phyloP scores from a whole-genome alignment of 306 rosid species.

The Quercus alba region DNA sequence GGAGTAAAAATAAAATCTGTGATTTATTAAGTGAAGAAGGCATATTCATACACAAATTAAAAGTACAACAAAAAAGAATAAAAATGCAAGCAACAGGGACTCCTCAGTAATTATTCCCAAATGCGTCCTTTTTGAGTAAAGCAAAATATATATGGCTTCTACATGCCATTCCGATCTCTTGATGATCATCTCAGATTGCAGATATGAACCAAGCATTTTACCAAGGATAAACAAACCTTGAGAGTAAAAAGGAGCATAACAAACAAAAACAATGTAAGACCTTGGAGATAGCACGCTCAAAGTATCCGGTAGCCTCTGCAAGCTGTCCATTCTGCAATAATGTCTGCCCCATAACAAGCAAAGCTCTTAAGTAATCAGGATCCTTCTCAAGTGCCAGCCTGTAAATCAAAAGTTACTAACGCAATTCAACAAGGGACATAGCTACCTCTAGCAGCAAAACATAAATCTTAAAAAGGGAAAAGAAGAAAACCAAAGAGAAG shows the following conservation, averaged over 20 bases:
- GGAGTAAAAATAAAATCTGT: constrained; percentile 18
- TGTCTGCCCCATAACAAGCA: constrained; percentile 78
- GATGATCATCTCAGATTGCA: background rate
- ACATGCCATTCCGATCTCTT: background rate
- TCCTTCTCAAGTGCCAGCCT: constrained; percentile 87
- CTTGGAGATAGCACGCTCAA: constrained; percentile 74
- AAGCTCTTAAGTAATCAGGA: constrained; percentile 65
- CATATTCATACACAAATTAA: constrained; percentile 7
- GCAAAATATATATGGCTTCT: background rate
- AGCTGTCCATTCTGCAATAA: constrained; percentile 56
- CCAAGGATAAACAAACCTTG: background rate
- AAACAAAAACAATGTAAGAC: constrained; percentile 32
- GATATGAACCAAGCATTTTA: background rate
- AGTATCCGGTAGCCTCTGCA: constrained; percentile 58
- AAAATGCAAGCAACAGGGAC: background rate
- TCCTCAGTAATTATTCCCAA: background rate
- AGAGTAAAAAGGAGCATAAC: constrained; percentile 9
- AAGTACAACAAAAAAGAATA: constrained; percentile 3
- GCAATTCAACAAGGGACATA: constrained; percentile 21
- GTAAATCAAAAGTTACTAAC: constrained; percentile 19
- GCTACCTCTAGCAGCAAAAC: background rate
- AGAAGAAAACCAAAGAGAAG: constrained; percentile 2
- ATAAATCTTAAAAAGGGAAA: background rate
- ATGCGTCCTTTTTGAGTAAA: background rate
- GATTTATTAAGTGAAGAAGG: constrained; percentile 13